Evolutionary conservation across 495 filamentous ascomycete species (phyloP).

Genomic region (Podospora didyma): DNA sequence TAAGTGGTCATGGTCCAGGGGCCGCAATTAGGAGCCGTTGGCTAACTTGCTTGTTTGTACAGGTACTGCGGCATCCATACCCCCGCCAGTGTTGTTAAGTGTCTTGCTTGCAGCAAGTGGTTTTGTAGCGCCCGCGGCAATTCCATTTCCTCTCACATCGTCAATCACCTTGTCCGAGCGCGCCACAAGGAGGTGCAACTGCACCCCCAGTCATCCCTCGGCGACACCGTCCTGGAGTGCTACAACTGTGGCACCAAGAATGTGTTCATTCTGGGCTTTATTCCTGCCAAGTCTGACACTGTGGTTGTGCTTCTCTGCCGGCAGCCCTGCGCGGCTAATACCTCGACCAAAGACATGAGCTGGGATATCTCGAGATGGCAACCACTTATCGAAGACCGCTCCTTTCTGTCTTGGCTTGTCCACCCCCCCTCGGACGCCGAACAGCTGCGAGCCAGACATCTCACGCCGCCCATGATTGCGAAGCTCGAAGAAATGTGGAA

Average conservation of each 20-base stretch:
- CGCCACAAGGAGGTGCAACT: slow-evolving; percentile 98
- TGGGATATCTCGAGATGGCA: slow-evolving; percentile 99
- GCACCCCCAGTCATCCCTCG: slow-evolving; percentile 90
- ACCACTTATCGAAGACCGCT: slow-evolving; percentile 93
- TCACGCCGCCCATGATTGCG: slow-evolving; percentile 93
- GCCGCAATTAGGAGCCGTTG: neutral
- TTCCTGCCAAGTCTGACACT: slow-evolving; percentile 98
- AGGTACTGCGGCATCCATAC: slow-evolving; percentile 99
- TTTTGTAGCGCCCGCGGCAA: slow-evolving; percentile 98
- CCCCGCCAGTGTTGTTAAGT: slow-evolving; percentile 91
- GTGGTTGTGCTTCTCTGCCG: slow-evolving; percentile 96
- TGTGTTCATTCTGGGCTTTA: slow-evolving; percentile 98
- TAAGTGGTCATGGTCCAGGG: slow-evolving; percentile 45
- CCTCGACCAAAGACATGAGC: slow-evolving; percentile 99
- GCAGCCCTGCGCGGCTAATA: slow-evolving; percentile 90
- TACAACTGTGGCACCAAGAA: slow-evolving; percentile 99
- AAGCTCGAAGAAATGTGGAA: slow-evolving; percentile 99
- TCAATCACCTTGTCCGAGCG: slow-evolving; percentile 96
- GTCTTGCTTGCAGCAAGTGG: slow-evolving; percentile 94
- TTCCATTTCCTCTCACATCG: slow-evolving; percentile 93
- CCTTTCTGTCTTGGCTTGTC: slow-evolving; percentile 93
- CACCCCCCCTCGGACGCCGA: slow-evolving; percentile 86
- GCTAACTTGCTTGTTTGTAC: slow-evolving; percentile 12
- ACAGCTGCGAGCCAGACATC: slow-evolving; percentile 88
- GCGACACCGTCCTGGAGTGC: slow-evolving; percentile 95